Evolutionary conservation across 2,329 filamentous ascomycete genomes (phyloP).

Genomic region (Penicillium crustosum): DNA sequence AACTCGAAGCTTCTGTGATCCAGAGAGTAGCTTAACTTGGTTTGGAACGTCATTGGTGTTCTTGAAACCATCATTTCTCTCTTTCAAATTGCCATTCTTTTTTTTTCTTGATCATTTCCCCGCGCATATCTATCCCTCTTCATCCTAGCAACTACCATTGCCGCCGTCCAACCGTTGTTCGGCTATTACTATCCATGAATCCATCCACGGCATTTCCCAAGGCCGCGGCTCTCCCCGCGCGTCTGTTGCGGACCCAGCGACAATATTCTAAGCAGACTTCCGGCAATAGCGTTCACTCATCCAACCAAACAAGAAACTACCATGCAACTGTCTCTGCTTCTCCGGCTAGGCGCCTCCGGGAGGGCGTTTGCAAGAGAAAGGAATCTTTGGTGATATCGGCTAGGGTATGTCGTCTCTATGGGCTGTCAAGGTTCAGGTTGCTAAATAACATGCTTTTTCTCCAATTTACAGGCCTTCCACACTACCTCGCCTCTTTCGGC

Average conservation of each 20-base stretch:
- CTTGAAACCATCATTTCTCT: constrained; percentile 4
- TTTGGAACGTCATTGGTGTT: constrained; percentile 13
- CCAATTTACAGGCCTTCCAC: constrained; percentile 42
- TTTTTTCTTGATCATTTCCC: neutral
- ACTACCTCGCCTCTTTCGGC: constrained; percentile 59
- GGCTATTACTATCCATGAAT: constrained; percentile 38
- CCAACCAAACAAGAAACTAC: constrained; percentile 39
- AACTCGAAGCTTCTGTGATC: constrained; percentile 35
- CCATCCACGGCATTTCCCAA: constrained; percentile 43
- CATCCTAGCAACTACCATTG: constrained; percentile 8
- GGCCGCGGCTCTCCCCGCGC: constrained; percentile 44
- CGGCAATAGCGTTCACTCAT: constrained; percentile 28
- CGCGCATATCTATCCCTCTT: neutral
- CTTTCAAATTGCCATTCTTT: constrained; percentile 11
- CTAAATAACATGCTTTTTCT: constrained; percentile 2
- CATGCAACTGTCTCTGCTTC: constrained; percentile 32
- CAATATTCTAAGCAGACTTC: constrained; percentile 40
- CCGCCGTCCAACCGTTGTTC: constrained; percentile 14
- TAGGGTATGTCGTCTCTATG: constrained; percentile 33
- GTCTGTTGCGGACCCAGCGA: constrained; percentile 43
- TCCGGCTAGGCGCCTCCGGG: constrained; percentile 28
- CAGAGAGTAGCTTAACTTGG: constrained; percentile 19
- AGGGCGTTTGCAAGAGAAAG: constrained; percentile 28
- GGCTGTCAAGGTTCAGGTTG: neutral
- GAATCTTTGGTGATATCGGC: constrained; percentile 24